Evolutionary conservation across 805 yeast species (phyloP).

Genomic region (Scheffersomyces amazonensis): DNA sequence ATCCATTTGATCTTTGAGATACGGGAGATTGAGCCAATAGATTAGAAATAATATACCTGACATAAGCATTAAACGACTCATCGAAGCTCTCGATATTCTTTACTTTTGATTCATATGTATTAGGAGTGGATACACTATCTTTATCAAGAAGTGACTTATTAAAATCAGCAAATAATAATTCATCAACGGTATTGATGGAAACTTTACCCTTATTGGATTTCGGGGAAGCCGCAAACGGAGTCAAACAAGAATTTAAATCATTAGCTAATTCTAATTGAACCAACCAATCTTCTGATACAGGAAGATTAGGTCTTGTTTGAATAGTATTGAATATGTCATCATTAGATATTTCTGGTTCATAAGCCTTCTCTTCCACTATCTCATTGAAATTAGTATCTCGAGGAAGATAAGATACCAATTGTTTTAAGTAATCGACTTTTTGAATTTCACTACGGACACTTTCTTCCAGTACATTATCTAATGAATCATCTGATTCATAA

Average conservation of each 20-base stretch:
- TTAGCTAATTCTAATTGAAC: slow-evolving; percentile 56
- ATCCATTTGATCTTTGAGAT: slow-evolving; percentile 19
- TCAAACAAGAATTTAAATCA: slow-evolving; percentile 41
- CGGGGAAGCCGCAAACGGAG: slow-evolving; percentile 19
- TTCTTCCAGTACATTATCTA: slow-evolving; percentile 9
- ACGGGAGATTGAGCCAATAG: slow-evolving; percentile 22
- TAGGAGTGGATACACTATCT: slow-evolving; percentile 22
- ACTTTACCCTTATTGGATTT: slow-evolving; percentile 14
- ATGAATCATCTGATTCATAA: slow-evolving; percentile 7
- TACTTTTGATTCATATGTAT: slow-evolving; percentile 1
- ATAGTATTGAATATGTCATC: slow-evolving; percentile 30
- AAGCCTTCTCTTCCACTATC: slow-evolving; percentile 59
- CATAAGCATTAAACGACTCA: background rate
- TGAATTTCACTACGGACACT: slow-evolving; percentile 8
- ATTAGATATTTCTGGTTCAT: slow-evolving; percentile 60
- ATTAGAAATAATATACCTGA: background rate
- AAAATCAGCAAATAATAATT: slow-evolving; percentile 46
- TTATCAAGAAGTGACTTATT: slow-evolving; percentile 19
- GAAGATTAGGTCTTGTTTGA: slow-evolving; percentile 44
- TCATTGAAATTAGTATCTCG: slow-evolving; percentile 28
- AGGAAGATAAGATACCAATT: slow-evolving; percentile 30
- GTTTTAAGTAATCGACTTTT: slow-evolving; percentile 33
- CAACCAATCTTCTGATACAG: slow-evolving; percentile 60
- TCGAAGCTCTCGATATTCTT: slow-evolving; percentile 4
- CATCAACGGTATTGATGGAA: slow-evolving; percentile 40